A percentile compares a stretch with the other conserved stretches of the same genome.
These are phyloP conservation scores for Allomyces arbusculus DNA, from an alignment of 192 early-diverging fungal species.

Conservation along the genomic window DNA sequence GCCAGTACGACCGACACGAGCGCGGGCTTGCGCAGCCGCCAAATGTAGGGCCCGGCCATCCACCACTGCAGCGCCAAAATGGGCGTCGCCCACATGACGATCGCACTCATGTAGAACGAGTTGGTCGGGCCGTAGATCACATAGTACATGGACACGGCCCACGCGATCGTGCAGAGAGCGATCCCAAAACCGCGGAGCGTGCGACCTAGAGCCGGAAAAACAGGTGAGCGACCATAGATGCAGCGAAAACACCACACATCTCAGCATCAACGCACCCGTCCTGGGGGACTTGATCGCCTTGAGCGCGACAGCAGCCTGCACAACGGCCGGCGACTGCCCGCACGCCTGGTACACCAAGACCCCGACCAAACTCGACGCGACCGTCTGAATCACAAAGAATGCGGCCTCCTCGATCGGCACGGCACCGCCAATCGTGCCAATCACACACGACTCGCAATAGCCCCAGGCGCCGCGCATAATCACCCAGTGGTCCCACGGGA, in stretches of 20 bases:
- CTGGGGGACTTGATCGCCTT: no score
- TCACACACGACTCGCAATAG: slow-evolving; percentile 8
- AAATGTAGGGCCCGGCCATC: slow-evolving; percentile 13
- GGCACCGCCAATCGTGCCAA: slow-evolving; percentile 11
- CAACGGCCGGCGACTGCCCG: background rate
- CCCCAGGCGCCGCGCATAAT: slow-evolving; percentile 13
- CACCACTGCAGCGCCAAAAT: slow-evolving; percentile 13
- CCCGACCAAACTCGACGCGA: slow-evolving; percentile 4
- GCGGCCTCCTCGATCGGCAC: slow-evolving; percentile 19
- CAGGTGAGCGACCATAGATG: no score
- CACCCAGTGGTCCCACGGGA: slow-evolving; percentile 17
- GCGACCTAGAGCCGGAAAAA: background rate
- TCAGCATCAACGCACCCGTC: no score
- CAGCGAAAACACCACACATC: no score
- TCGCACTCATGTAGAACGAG: slow-evolving; percentile 11
- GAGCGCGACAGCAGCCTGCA: no score
- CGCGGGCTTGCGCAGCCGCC: background rate
- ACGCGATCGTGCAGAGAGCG: background rate
- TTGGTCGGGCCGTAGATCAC: no score
- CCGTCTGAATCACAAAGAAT: slow-evolving; percentile 19
- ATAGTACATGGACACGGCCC: no score
- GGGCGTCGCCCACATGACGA: slow-evolving; percentile 12
- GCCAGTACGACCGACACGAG: background rate
- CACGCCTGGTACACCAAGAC: background rate
- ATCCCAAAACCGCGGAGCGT: background rate